These are phyloP conservation scores for Amauroascus verrucosus DNA, from an alignment of 2,329 filamentous ascomycete genomes.

Conservation along the genomic window DNA sequence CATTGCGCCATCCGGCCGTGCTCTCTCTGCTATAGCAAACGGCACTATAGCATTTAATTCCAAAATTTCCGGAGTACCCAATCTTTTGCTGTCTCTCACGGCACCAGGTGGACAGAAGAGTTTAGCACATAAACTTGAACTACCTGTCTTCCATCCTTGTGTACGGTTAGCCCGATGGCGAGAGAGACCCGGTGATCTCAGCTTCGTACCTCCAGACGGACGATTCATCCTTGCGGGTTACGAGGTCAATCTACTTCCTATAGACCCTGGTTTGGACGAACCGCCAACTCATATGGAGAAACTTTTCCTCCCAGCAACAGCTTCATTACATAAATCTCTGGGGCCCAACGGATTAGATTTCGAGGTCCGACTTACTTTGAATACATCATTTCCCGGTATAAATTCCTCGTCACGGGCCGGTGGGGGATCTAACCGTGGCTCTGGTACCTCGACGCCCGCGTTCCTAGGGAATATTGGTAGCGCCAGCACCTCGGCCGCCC, in stretches of 20 bases:
- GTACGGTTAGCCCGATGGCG: conserved; percentile 85
- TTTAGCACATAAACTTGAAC: conserved; percentile 62
- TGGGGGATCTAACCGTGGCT: conserved; percentile 29
- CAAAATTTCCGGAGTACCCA: conserved; percentile 89
- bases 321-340: conserved; percentile 72
- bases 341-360: conserved; percentile 72
- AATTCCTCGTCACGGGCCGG: conserved; percentile 28
- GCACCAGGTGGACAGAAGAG: conserved; percentile 72
- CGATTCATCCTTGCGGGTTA: conserved; percentile 89
- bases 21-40: conserved; percentile 75
- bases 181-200: conserved; percentile 80
- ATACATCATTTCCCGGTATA: conserved; percentile 51
- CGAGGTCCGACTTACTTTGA: conserved; percentile 67
- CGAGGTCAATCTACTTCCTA: conserved; percentile 79
- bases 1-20: conserved; percentile 78
- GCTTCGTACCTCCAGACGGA: conserved; percentile 90
- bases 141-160: conserved; percentile 93
- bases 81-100: conserved; percentile 70
- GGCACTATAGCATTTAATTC: conserved; percentile 91
- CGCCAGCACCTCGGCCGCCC: conserved; percentile 49
- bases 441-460: conserved; percentile 40
- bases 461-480: conserved; percentile 37
- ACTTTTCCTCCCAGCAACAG: conserved; percentile 68
- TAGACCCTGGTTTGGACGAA: conserved; percentile 49
- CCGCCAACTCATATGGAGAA: conserved; percentile 47